phyloP scores from a whole-genome alignment of 805 yeast species.

The Candida coquimbonensis region DNA sequence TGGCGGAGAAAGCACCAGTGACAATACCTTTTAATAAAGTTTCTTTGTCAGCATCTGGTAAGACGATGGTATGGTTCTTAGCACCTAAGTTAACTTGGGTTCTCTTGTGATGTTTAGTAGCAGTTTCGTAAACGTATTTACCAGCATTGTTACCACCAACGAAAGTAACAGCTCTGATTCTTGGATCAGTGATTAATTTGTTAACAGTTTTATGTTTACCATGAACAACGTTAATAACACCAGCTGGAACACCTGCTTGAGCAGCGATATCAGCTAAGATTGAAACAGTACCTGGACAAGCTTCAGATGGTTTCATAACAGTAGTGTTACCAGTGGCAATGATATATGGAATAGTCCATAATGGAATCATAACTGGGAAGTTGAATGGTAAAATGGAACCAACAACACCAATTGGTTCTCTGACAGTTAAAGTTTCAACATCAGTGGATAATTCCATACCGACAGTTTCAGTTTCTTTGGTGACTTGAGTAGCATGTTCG shows the following conservation, averaged over 20 bases:
- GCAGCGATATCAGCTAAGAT: slow-evolving; percentile 63
- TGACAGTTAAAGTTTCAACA: slow-evolving; percentile 67
- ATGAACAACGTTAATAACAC: slow-evolving; percentile 65
- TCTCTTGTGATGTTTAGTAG: slow-evolving; percentile 62
- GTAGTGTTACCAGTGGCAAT: slow-evolving; percentile 72
- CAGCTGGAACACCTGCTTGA: slow-evolving; percentile 72
- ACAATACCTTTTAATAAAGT: slow-evolving; percentile 58
- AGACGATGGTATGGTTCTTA: slow-evolving; percentile 66
- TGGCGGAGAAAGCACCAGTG: slow-evolving; percentile 79
- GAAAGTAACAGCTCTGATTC: slow-evolving; percentile 70
- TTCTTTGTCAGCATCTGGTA: slow-evolving; percentile 65
- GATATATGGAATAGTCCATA: slow-evolving; percentile 49
- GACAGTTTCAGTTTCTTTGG: slow-evolving; percentile 57
- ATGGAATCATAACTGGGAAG: slow-evolving; percentile 77
- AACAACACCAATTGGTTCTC: slow-evolving; percentile 70
- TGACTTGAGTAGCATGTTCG: slow-evolving; percentile 63
- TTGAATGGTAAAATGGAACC: slow-evolving; percentile 77
- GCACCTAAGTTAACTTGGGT: slow-evolving; percentile 78
- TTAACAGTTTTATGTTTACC: slow-evolving; percentile 70
- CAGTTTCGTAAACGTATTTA: slow-evolving; percentile 59
- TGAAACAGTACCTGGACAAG: slow-evolving; percentile 79
- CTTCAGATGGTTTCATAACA: slow-evolving; percentile 62
- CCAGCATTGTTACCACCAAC: slow-evolving; percentile 81
- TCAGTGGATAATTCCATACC: slow-evolving; percentile 60
- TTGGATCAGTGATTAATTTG: slow-evolving; percentile 61